phyloP scores from a whole-genome alignment of 2,329 filamentous ascomycete species.

The Colletotrichum destructivum region DNA sequence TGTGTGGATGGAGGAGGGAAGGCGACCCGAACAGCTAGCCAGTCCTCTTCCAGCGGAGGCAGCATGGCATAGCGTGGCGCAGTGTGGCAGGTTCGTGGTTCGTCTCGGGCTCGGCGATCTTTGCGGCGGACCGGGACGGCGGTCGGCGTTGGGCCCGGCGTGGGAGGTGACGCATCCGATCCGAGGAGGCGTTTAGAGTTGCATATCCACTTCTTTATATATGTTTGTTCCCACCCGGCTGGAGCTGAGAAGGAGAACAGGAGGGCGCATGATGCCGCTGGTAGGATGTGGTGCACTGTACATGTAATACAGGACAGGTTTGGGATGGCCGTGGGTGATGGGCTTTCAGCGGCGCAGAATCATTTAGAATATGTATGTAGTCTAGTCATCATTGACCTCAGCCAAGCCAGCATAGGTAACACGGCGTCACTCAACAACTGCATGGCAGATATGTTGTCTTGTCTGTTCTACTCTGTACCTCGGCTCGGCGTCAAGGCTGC shows the following conservation, averaged over 20 bases:
- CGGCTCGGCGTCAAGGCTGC: slow-evolving; percentile 24
- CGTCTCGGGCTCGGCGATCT: slow-evolving; percentile 39
- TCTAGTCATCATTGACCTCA: too few species aligned
- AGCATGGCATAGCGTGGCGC: not conserved
- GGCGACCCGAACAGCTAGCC: not conserved
- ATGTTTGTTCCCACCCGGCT: slow-evolving; percentile 3
- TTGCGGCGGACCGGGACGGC: slow-evolving; percentile 24
- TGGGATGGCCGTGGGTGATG: not conserved
- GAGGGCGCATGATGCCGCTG: too few species aligned
- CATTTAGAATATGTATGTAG: too few species aligned
- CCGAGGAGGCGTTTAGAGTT: slow-evolving; percentile 36
- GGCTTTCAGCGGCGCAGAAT: too few species aligned
- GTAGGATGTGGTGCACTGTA: not conserved
- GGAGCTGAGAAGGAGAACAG: not conserved
- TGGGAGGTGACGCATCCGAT: slow-evolving; percentile 16
- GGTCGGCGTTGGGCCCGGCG: slow-evolving; percentile 24
- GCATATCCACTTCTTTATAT: slow-evolving; percentile 2
- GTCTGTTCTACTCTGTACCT: not conserved
- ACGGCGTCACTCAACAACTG: too few species aligned
- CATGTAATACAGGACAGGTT: not conserved
- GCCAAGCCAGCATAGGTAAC: too few species aligned
- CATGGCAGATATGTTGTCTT: not conserved
- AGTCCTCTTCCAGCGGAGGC: not conserved
- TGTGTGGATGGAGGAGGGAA: not conserved
- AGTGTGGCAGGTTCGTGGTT: slow-evolving; percentile 9